Evolutionary conservation across 768 basidiomycete genomes (phyloP), one percentile per base, ranked within the genome.

Genomic region (Collybiopsis luxurians): DNA sequence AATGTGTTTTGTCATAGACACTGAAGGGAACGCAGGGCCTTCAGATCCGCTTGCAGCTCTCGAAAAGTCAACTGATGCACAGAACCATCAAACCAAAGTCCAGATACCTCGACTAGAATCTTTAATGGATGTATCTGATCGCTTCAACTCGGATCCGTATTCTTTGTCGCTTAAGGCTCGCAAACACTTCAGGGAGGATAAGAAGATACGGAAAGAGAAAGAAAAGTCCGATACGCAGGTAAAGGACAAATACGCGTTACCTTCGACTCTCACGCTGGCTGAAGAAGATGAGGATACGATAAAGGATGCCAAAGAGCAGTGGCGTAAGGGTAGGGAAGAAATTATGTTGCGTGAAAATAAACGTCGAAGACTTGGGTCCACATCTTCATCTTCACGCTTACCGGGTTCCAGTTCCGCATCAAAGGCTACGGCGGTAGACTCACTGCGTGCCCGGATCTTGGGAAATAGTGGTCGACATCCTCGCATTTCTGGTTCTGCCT

Each of bases 111-210:
- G 95, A 2, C 74, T 99, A 23, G 89, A 92, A 63, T 83, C 87
- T 1, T 75, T 99, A 28, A 86, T 92, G 63, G 73, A 79, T 26
- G 77, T 86, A 2, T 92, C 94, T 3, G 86, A 92, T 60, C 85
- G 84, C 38, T 86, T 85, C 64, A 90, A 91, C 62, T 71, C 84
- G 2, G 97, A 99, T 72, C 97, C 97, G 0, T 98, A 96, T 64
- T 59, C 80, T 1, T 82, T 93, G 17, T 95, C 93, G 2, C 67
- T 74, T 13, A 85, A 84, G 62, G 79, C 87, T 1, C 84, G 97
- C 40, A 88, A 88, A 64, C 81, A 82, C 19, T 97, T 98, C 67
- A 84, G 97, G 3, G 83, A 86, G 58, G 89, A 90, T 59, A 99
- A 98, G 76, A 91, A 88, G 72, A 69, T 89, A 0, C 86, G 90